These are phyloP conservation scores for Carex parvula DNA, from an alignment of 176 grass and related monocot species.

Conservation along the genomic window DNA sequence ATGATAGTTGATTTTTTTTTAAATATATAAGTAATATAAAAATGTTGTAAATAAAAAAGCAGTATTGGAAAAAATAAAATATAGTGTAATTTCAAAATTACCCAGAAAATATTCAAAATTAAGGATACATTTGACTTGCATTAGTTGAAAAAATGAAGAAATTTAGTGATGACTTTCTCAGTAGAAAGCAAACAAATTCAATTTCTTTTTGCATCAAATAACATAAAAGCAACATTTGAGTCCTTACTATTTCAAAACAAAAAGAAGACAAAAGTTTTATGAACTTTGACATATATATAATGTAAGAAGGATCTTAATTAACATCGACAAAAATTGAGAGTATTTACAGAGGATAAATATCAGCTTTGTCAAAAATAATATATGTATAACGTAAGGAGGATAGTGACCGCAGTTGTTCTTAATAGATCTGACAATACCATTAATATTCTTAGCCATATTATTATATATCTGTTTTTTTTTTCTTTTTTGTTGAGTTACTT, in stretches of 20 bases:
- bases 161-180: neutral
- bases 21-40: neutral
- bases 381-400: neutral
- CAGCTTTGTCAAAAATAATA: neutral
- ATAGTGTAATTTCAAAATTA: neutral
- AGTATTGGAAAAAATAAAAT: neutral
- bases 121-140: neutral
- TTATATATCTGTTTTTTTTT: no score
- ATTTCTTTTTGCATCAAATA: neutral
- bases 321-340: no score
- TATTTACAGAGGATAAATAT: neutral
- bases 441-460: no score
- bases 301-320: no score
- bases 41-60: neutral
- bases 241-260: neutral
- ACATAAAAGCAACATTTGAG: neutral
- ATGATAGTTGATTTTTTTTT: neutral
- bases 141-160: neutral
- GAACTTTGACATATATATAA: no score
- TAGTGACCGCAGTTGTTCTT: no score
- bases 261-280: neutral
- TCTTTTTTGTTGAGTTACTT: no score
- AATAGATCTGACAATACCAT: no score
- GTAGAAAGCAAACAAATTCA: neutral
- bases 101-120: neutral